phyloP scores from a whole-genome alignment of 108 stramenopile species.

The Cylindrotheca closterium region DNA sequence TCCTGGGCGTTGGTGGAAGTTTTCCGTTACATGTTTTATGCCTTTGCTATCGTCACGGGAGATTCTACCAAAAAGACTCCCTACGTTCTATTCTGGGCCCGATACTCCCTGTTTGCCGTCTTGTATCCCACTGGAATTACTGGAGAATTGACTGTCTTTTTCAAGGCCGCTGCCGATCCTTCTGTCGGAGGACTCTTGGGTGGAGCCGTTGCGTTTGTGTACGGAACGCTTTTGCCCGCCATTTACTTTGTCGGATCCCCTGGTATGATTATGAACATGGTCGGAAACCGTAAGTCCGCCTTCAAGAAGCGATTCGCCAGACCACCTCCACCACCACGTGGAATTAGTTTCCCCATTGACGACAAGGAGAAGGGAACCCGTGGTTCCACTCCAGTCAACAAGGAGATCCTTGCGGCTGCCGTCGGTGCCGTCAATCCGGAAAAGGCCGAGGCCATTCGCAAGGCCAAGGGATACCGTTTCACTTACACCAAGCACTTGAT shows the following conservation, averaged over 20 bases:
- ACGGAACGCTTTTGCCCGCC: conserved; percentile 60
- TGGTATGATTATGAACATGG: conserved; percentile 97
- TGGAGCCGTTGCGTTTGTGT: conserved; percentile 38
- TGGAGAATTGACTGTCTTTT: conserved; percentile 86
- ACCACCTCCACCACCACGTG: conserved; percentile 86
- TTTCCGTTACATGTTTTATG: conserved; percentile 95
- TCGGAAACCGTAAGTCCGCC: conserved; percentile 80
- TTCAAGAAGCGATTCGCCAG: conserved; percentile 91
- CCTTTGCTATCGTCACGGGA: conserved; percentile 78
- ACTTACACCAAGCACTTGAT: conserved; percentile 89
- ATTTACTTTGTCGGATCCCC: conserved; percentile 87
- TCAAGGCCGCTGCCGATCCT: conserved; percentile 59
- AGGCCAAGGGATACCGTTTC: conserved; percentile 82
- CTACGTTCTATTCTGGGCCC: conserved; percentile 94
- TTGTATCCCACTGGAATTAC: conserved; percentile 95
- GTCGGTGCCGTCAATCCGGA: conserved; percentile 72
- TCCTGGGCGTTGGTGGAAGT: conserved; percentile 91
- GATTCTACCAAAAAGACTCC: conserved; percentile 88
- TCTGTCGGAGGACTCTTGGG: conserved; percentile 31
- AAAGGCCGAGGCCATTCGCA: conserved; percentile 57
- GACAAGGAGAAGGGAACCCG: conserved; percentile 69
- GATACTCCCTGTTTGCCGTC: conserved; percentile 94
- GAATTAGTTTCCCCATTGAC: conserved; percentile 86
- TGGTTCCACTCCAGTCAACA: conserved; percentile 86
- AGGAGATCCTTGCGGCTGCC: conserved; percentile 86